Evolutionary conservation across 2,329 filamentous ascomycete species (phyloP).

Genomic region (Arthroderma uncinatum): DNA sequence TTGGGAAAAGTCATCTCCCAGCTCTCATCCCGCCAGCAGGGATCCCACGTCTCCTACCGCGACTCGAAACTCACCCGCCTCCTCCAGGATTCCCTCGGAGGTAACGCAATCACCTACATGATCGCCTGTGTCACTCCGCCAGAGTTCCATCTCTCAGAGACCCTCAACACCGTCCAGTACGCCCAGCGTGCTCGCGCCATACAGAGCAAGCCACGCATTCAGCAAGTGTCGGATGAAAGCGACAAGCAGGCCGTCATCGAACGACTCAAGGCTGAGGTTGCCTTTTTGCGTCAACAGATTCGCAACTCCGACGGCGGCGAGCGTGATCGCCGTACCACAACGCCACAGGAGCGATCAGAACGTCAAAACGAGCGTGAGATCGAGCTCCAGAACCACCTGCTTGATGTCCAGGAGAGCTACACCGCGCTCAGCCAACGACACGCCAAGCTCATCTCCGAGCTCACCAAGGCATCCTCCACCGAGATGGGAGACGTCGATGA

Average conservation of each 20-base stretch:
- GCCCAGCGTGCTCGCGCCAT: conserved; percentile 92
- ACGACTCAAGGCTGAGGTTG: conserved; percentile 81
- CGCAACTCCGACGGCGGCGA: conserved; percentile 64
- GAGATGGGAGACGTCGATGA: conserved; percentile 30
- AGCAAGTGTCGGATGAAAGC: conserved; percentile 74
- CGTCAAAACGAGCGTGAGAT: conserved; percentile 73
- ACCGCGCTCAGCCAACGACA: conserved; percentile 81
- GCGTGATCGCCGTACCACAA: conserved; percentile 37
- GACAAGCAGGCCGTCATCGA: conserved; percentile 94
- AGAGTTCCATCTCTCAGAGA: conserved; percentile 95
- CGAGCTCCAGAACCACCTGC: conserved; percentile 83
- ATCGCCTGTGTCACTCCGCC: conserved; percentile 95
- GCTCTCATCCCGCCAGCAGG: conserved; percentile 75
- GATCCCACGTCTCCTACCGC: conserved; percentile 89
- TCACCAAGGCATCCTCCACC: conserved; percentile 71
- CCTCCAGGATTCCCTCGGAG: conserved; percentile 89
- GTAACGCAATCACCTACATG: conserved; percentile 98
- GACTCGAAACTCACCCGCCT: conserved; percentile 94
- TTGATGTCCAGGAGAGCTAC: conserved; percentile 93
- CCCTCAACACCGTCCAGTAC: conserved; percentile 93
- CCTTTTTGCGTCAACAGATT: conserved; percentile 88
- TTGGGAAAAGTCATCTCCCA: conserved; percentile 98
- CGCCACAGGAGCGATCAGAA: conserved; percentile 60
- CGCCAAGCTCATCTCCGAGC: conserved; percentile 87
- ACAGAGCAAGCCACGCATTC: conserved; percentile 93